phyloP scores from a whole-genome alignment of 2,329 filamentous ascomycete species.

The Ophiosphaerella herpotricha region DNA sequence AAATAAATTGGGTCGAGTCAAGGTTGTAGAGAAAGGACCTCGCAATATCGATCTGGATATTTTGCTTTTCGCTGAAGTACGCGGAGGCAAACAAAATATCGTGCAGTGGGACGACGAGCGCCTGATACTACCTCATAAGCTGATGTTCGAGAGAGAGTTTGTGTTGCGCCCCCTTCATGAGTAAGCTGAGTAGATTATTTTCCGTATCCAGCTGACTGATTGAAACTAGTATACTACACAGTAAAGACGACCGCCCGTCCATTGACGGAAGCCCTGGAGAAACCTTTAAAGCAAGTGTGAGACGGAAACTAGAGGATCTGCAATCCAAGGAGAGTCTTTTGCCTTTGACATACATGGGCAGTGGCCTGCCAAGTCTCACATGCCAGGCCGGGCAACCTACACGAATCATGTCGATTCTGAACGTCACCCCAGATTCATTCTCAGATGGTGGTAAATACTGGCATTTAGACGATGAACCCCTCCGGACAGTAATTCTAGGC shows the following conservation, averaged over 20 bases:
- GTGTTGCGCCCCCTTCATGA: conserved; percentile 86
- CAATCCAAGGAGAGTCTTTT: conserved; percentile 43
- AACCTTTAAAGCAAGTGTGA: not conserved
- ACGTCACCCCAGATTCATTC: conserved; percentile 95
- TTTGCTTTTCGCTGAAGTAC: conserved; percentile 66
- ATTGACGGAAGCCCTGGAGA: not conserved
- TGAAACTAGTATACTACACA: conserved; percentile 27
- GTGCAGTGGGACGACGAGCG: conserved; percentile 58
- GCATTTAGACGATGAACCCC: conserved; percentile 49
- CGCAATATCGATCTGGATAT: conserved; percentile 95
- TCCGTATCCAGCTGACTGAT: conserved; percentile 12
- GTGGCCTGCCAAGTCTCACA: conserved; percentile 35
- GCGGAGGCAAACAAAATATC: not conserved
- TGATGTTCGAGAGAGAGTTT: conserved; percentile 91
- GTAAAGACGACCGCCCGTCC: conserved; percentile 17
- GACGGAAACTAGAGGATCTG: conserved; percentile 13
- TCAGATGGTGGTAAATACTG: conserved; percentile 76
- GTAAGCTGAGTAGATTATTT: conserved; percentile 51
- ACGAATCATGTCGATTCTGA: conserved; percentile 90
- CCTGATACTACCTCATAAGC: conserved; percentile 80
- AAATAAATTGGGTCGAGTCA: conserved; percentile 74
- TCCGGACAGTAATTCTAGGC: conserved; percentile 62
- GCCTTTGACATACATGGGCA: conserved; percentile 46
- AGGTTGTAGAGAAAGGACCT: conserved; percentile 89
- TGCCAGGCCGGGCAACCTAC: conserved; percentile 56